phyloP scores from a whole-genome alignment of 805 yeast species.

The Lipomyces mesembrius region DNA sequence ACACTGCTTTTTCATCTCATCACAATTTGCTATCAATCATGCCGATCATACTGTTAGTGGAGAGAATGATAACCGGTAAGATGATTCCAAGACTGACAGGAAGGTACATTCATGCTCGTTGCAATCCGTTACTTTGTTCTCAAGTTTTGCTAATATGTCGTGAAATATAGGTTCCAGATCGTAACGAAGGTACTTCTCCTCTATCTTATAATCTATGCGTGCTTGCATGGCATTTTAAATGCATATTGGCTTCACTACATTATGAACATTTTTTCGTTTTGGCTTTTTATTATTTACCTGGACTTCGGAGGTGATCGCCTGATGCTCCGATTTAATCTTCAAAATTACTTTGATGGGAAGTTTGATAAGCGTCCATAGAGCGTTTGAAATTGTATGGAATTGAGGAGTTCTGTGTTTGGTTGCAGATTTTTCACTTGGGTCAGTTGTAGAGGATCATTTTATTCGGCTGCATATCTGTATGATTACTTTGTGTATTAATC shows the following conservation, averaged over 20 bases:
- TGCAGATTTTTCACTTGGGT: not conserved
- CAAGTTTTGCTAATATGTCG: slow-evolving; percentile 10
- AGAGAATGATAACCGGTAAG: slow-evolving; percentile 56
- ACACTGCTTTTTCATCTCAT: slow-evolving; percentile 82
- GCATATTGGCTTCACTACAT: slow-evolving; percentile 85
- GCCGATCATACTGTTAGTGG: slow-evolving; percentile 68
- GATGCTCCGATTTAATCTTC: not conserved
- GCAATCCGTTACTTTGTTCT: slow-evolving; percentile 13
- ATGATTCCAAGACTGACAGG: slow-evolving; percentile 51
- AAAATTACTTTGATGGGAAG: slow-evolving; percentile 8
- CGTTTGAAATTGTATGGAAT: not conserved
- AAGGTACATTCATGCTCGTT: not conserved
- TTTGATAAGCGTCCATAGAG: slow-evolving; percentile 21
- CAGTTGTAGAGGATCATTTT: not conserved
- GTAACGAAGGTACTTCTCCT: slow-evolving; percentile 50
- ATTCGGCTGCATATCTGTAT: slow-evolving; percentile 1
- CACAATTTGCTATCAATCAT: slow-evolving; percentile 79
- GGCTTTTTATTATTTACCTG: slow-evolving; percentile 36
- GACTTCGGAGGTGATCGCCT: slow-evolving; percentile 10
- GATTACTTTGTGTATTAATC: not conserved
- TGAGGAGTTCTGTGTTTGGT: slow-evolving; percentile 8
- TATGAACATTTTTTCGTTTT: slow-evolving; percentile 58
- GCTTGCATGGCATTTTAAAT: slow-evolving; percentile 77
- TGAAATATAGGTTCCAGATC: slow-evolving; percentile 41
- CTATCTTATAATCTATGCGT: slow-evolving; percentile 63